Percentiles rank a stretch among this genome's conserved stretches.
Conservation (phyloP, 495 filamentous ascomycete genomes). For the Collariella sp. region DNA sequence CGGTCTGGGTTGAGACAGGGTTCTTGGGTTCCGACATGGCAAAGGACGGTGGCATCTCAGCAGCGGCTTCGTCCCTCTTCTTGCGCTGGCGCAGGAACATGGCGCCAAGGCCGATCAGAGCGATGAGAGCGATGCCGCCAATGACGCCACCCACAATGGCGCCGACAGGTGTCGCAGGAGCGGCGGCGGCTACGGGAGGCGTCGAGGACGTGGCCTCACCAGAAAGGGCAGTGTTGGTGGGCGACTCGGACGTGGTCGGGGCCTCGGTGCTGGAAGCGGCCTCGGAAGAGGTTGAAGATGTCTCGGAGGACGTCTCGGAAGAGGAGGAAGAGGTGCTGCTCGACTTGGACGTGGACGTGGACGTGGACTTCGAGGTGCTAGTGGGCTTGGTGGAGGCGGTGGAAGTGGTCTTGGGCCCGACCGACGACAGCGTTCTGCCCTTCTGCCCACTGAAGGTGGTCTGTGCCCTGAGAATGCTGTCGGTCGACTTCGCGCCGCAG, state of each 20-base stretch:
- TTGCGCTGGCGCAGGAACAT: slow-evolving; percentile 32
- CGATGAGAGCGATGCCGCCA: slow-evolving; percentile 39
- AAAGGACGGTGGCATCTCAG: background rate
- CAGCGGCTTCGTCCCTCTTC: slow-evolving; percentile 16
- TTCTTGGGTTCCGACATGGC: background rate
- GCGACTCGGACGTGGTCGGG: background rate
- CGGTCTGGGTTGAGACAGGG: background rate
- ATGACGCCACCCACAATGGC: slow-evolving; percentile 44
- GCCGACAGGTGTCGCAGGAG: slow-evolving; percentile 27
- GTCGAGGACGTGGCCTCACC: background rate
- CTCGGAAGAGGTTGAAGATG: slow-evolving; percentile 3
- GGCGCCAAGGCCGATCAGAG: slow-evolving; percentile 31
- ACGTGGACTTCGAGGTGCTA: too few species aligned
- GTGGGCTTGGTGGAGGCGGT: background rate
- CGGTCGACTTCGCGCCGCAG: slow-evolving; percentile 25
- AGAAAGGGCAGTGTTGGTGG: background rate
- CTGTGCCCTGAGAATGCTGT: slow-evolving; percentile 24
- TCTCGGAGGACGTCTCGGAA: slow-evolving; percentile 2
- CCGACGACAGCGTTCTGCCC: slow-evolving; percentile 22
- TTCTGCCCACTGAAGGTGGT: slow-evolving; percentile 32
- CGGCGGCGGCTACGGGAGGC: background rate
- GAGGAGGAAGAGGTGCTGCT: background rate
- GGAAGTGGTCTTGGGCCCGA: slow-evolving; percentile 4
- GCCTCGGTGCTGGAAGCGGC: background rate
- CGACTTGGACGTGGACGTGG: background rate